Base-by-base conservation (phyloP, 805 yeast genomes). In the Ogataea paradorogensis region DNA sequence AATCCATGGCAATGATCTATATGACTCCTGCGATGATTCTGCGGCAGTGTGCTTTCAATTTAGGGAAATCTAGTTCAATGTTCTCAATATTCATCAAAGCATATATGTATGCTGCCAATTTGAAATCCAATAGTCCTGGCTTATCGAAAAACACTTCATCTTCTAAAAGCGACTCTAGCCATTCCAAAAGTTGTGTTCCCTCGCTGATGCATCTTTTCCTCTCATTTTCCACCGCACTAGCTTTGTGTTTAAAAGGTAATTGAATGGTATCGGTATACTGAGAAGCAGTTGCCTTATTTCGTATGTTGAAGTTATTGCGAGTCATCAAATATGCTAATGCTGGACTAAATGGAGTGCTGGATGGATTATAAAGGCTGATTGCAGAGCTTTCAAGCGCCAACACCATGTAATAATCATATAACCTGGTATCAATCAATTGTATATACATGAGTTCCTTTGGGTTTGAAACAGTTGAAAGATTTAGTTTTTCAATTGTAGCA, bases 1-100 rank as follows among this genome's bases (percentile, higher is more conserved):
- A 84, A 84, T 52, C 93, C 90, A 4, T 84, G 93, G 93, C 56
- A 31, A 27, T 40, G 25, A 39, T 29, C 27, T 36, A 52, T 14
- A 45, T 29, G 15, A 44, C 51, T 15, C 29, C 35, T 2, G 33
- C 41, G 10, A 52, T 40, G n/a, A 52, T 48, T 9, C 30, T 14
- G n/a, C 47, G 44, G 30, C 50, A 45, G 26, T 51, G 53, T 6
- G 34, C 33, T 16, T 40, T 30, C 27, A 51, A 30, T 4, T 13
- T 23, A 1, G 52, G 45, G 24, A 33, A 33, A 5, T 37, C 40
- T 30, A 47, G 46, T 6, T n/a, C 39, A 6, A 21, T 37, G 26
- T 47, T 38, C 9, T 40, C 49, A 15, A 47, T 25, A 38, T 40
- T 43, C 35, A 28, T 23, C 24, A 51, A 18, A 11, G 52, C 48